Evolutionary conservation across 257 asterid species (phyloP), one percentile per base, ranked within the genome.

Genomic region (Petunia axillaris): DNA sequence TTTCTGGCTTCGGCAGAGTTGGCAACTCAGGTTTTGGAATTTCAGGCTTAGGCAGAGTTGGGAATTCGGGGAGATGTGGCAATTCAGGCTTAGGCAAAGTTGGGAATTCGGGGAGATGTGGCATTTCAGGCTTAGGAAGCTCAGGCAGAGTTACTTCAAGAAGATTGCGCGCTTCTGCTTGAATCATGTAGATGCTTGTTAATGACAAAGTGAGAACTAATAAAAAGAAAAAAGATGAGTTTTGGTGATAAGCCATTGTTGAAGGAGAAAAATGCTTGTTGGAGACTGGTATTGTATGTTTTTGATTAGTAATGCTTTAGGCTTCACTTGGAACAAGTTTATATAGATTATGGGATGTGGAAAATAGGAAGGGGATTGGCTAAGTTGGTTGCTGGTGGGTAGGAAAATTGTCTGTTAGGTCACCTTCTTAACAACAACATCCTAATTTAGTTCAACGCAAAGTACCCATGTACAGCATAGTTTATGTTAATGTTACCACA

Each of bases 1-100:
- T 13, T 66, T 83, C 9, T 50, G 79, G 36, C 38, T 81, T 76
- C 38, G 87, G 81, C 1, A 83, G 0, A 3, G 60, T 57, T 16
- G 85, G 87, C 2, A 86, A 9, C 58, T 83, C 81, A 0, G 76
- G 84, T 40, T 83, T 83, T 13, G 83, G 83, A 37, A 83, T 6
- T 2, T 65, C 64, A 0, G 78, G 82, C 57, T 82, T 84, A 5
- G 86, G 89, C 40, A 82, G 48, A 3, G 77, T 64, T 11, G 91
- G 86, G 7, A 84, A 2, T 9, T 80, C 64, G 5, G 87, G 74
- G 85, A 52, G 44, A 84, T 76, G 64, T 39, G 77, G 82, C 2
- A 77, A 2, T 11, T 83, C 77, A 1, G 66, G 78, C 38, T 80
- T 84, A 9, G 83, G 78, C 1, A 85, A 38, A 8, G 50, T 15